Base-by-base conservation (phyloP, 208 protist species). In the Angomonas desouzai region DNA sequence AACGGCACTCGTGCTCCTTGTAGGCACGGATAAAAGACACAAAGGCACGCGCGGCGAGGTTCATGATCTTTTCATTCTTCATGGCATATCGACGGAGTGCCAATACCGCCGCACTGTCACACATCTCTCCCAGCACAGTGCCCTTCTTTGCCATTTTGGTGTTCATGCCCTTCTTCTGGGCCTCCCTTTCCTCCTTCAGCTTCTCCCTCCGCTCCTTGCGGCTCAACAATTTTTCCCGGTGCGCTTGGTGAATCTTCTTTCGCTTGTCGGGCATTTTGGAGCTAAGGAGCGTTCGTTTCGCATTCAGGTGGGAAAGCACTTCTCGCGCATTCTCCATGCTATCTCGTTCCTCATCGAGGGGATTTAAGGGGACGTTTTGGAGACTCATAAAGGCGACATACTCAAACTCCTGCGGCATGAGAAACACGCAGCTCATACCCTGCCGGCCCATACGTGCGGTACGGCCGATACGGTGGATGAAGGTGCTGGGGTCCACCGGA, bases 381-480 rank as follows among this genome's bases (percentile, higher is more conserved):
- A 96, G 79, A 47, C 67, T 55, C 79, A 98, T 93, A 62, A 93
- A 98, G 29, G 90, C 74, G 2, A 98, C 70, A 74, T 98, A 98
- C 64, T 94, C 81, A 25, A 88, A 67, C 79, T 99, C 97, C 45
- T 87, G 77, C 9, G 94, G 94, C 72, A 94, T 81, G 0, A 99
- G 68, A 63, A 98, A 97, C 1, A 98, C 76, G 1, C 98, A 55
- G 34, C 94, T 96, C 51, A 74, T 72, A n/a, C 97, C 97, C 4
- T 69, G 70, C 13, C 94, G 86, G 27, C 97, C 97, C 81, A 98
- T 90, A 28, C 98, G 91, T 2, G 97, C 98, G 6, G 98, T 99
- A 57, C 97, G 86, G 20, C 98, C 97, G 34, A 98, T 97, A 55
- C 97, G 90, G 72, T 99, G 98, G 33, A 99, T 97, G 68, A 98